Evolutionary conservation across 2,329 filamentous ascomycete species (phyloP), one percentile per base, ranked within the genome.

Genomic region (Emergomyces pasteurianus): DNA sequence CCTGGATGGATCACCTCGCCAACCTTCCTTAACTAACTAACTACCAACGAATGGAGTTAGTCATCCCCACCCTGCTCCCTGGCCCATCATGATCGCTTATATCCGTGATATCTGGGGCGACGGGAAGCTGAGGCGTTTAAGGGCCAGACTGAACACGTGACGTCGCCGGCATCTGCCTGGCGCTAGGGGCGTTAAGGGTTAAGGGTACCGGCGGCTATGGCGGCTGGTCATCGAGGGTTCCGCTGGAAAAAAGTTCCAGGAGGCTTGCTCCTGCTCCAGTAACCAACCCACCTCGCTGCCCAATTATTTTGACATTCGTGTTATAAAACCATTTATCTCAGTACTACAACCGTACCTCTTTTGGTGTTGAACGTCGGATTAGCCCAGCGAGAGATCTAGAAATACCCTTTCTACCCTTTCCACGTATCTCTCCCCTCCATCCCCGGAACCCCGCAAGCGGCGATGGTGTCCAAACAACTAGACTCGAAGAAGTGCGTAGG

Each of bases 401-500:
- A 38, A 4, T 21, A 53, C 28, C 21, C 36, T 34, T 10, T 26
- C 16, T 10, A 52, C 2, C 8, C 2, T 7, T n/a, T 50, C 21
- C 23, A 16, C 43, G 43, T 18, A 50, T 12, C 42, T 46, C 43
- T 31, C 16, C 5, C 42, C 18, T 10, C n/a, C 26, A n/a, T 16
- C 8, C 36, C n/a, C 31, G 23, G 26, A 14, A 47, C 40, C 28
- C 43, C n/a, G 31, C 18, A 43, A 23, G n/a, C 42, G 40, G 40
- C 36, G 18, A 61, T 57, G 56, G 71, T 70, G 70, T 58, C 66
- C 62, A 70, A 71, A 9, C 71, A 71, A 43, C 68, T 63, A 59
- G 69, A 67, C 50, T 56, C 71, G 58, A 74, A 75, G 59, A 78
- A 78, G 70, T 99, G 94, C 73, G 80, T 87, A 60, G 89, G 94